Conservation (phyloP, 345 rosid species). For the Melaleuca quinquenervia region DNA sequence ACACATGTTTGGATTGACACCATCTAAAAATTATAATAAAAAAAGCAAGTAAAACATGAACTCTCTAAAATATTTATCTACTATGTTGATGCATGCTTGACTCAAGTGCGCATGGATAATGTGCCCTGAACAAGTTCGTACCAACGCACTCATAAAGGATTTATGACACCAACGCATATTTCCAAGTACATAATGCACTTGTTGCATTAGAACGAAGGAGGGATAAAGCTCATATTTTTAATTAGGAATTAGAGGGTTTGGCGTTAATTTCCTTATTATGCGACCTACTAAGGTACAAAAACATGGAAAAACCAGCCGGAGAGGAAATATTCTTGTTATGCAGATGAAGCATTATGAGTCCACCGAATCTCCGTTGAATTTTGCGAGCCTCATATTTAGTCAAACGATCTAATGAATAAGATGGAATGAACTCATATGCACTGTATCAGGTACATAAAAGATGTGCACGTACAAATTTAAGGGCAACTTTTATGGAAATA, state of each 20-base stretch:
- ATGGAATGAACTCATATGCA: not conserved
- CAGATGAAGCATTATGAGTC: not conserved
- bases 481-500: not conserved
- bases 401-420: not conserved
- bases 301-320: not conserved
- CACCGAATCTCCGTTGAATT: not conserved
- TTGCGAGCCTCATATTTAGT: not conserved
- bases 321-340: not conserved
- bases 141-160: not conserved
- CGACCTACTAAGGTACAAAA: not conserved
- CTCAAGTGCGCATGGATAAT: not conserved
- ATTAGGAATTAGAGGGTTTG: not conserved
- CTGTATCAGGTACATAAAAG: not conserved
- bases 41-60: not conserved
- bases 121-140: not conserved
- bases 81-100: not conserved
- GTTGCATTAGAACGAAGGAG: not conserved
- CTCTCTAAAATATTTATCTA: not conserved
- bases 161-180: not conserved
- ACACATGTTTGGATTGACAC: not conserved
- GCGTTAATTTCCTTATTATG: not conserved
- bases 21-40: not conserved
- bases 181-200: not conserved
- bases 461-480: not conserved
- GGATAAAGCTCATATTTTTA: not conserved